Percentiles rank a stretch among this genome's conserved stretches.
Conservation (phyloP, 139 green algal genomes). For the Helicosporidium sp. region DNA sequence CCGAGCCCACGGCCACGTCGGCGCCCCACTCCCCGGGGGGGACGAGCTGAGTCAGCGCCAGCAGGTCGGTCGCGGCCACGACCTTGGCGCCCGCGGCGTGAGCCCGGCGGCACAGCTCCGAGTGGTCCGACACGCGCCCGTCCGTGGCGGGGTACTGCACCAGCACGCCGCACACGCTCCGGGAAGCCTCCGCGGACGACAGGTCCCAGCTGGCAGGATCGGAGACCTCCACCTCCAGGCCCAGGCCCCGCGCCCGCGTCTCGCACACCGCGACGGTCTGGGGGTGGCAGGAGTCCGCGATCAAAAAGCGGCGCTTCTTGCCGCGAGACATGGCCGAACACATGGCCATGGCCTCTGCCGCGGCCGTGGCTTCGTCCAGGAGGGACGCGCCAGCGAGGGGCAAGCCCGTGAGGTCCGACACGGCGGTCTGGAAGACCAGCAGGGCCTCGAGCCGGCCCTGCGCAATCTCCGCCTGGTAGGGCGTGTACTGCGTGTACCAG, state of each 20-base stretch:
- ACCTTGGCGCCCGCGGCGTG: slow-evolving; percentile 53
- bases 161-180: slow-evolving; percentile 88
- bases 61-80: slow-evolving; percentile 79
- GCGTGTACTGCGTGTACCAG: slow-evolving; percentile 99
- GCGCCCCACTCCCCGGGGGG: slow-evolving; percentile 92
- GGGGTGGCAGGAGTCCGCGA: slow-evolving; percentile 88
- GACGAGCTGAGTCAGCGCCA: slow-evolving; percentile 79
- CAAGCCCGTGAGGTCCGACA: slow-evolving; percentile 88
- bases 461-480: slow-evolving; percentile 91
- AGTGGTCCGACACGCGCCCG: slow-evolving; percentile 73
- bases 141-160: slow-evolving; percentile 94
- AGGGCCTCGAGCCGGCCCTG: slow-evolving; percentile 87
- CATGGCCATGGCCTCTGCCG: slow-evolving; percentile 98
- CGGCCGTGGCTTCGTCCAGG: slow-evolving; percentile 93
- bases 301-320: slow-evolving; percentile 95
- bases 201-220: slow-evolving; percentile 30
- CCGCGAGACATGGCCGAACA: slow-evolving; percentile 71
- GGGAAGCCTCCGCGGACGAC: slow-evolving; percentile 47
- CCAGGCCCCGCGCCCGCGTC: slow-evolving; percentile 85
- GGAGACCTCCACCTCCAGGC: slow-evolving; percentile 60
- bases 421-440: slow-evolving; percentile 97
- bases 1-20: slow-evolving; percentile 90
- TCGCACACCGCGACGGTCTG: slow-evolving; percentile 92
- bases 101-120: slow-evolving; percentile 25
- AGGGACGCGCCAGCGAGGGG: slow-evolving; percentile 81